Evolutionary conservation across 768 basidiomycete genomes (phyloP).

Genomic region (Lentinula edodes): DNA sequence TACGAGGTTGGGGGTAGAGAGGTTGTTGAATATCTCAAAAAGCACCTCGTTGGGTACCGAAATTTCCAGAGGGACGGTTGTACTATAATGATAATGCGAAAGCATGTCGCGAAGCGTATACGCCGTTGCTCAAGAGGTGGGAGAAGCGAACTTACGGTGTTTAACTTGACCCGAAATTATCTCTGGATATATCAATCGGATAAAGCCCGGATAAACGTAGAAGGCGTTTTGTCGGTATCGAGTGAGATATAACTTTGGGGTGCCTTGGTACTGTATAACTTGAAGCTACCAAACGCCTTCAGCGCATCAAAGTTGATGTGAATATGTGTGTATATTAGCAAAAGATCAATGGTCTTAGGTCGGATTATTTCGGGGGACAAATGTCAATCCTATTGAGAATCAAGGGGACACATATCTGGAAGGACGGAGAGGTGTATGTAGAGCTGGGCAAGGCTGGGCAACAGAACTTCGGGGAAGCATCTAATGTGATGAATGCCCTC

Average conservation of each 20-base stretch:
- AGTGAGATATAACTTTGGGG: neutral
- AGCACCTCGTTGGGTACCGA: constrained; percentile 55
- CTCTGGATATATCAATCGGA: neutral
- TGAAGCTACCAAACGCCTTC: too few relatives aligned
- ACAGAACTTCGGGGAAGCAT: neutral
- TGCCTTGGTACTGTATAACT: neutral
- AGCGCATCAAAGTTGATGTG: neutral
- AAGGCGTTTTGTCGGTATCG: constrained; percentile 1
- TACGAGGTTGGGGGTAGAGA: constrained; percentile 31
- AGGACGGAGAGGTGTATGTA: neutral
- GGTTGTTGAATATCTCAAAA: constrained; percentile 37
- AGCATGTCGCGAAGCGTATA: neutral
- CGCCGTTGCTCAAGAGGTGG: neutral
- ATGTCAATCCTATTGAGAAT: neutral
- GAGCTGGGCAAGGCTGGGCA: neutral
- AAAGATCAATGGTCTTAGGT: neutral
- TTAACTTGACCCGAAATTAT: neutral
- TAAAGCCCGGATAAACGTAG: neutral
- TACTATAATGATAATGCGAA: neutral
- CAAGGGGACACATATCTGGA: neutral
- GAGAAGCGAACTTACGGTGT: neutral
- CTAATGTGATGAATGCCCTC: too few relatives aligned
- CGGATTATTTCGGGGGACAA: neutral
- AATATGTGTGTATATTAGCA: neutral
- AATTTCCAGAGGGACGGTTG: constrained; percentile 5